phyloP scores from a whole-genome alignment of 495 filamentous ascomycete species.

The Talaromyces proteolyticus region DNA sequence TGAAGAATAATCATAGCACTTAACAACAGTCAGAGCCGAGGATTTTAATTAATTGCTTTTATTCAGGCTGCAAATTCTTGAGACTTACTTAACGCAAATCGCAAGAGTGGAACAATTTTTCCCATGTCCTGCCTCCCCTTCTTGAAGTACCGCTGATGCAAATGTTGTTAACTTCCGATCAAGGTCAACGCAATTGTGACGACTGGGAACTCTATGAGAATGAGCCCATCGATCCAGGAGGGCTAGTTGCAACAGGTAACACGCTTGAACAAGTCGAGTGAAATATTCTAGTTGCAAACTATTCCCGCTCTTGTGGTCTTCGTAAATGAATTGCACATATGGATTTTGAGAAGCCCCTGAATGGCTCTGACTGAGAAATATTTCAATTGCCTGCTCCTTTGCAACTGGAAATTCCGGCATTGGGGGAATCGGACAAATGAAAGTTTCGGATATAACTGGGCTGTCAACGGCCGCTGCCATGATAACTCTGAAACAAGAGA shows the following conservation, averaged over 20 bases:
- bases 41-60: too few species aligned
- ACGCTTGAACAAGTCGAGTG: conserved; percentile 2
- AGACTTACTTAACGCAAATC: conserved; percentile 3
- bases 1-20: conserved; percentile 4
- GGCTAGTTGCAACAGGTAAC: not conserved
- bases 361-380: not conserved
- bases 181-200: not conserved
- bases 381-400: not conserved
- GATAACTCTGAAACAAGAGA: not conserved
- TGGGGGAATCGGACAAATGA: not conserved
- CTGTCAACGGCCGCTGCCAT: not conserved
- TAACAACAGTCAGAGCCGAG: not conserved
- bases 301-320: not conserved
- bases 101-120: conserved; percentile 2
- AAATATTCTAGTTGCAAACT: not conserved
- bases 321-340: not conserved
- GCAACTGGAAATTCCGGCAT: not conserved
- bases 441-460: not conserved
- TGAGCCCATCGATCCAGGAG: conserved; percentile 1
- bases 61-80: too few species aligned
- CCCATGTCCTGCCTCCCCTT: not conserved
- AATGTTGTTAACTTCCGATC: conserved; percentile 1
- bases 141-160: conserved; percentile 1
- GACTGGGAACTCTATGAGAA: not conserved
- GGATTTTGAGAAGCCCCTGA: not conserved